Evolutionary conservation across 192 early-diverging fungal species (phyloP).

Genomic region (Linderina pennispora): DNA sequence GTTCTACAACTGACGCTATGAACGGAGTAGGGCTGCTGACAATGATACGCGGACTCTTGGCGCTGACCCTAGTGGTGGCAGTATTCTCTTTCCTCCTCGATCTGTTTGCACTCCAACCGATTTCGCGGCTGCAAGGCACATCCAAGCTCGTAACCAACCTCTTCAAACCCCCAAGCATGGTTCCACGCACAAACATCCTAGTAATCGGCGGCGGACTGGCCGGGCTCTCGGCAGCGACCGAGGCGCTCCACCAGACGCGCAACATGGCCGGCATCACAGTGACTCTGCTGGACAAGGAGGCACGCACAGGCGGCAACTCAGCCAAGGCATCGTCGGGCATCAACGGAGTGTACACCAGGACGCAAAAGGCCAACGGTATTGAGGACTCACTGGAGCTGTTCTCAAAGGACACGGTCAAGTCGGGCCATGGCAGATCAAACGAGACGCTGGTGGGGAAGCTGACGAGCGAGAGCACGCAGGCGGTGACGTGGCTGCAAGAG

Average conservation of each 20-base stretch:
- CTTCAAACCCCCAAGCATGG: not conserved
- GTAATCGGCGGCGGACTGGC: conserved; percentile 35
- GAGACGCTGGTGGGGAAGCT: conserved; percentile 79
- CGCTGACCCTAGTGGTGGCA: not conserved
- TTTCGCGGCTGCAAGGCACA: not conserved
- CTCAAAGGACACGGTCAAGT: conserved; percentile 79
- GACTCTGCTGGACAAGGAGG: conserved; percentile 31
- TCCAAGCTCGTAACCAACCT: not conserved
- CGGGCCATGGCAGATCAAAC: conserved; percentile 76
- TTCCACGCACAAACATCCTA: conserved; percentile 13
- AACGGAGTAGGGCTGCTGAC: not conserved
- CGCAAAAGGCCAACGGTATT: conserved; percentile 63
- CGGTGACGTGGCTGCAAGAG: conserved; percentile 91
- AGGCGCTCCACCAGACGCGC: conserved; percentile 27
- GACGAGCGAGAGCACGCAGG: conserved; percentile 75
- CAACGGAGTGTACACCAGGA: conserved; percentile 87
- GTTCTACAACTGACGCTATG: too few relatives aligned
- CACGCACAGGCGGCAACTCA: conserved; percentile 71
- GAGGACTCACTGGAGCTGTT: conserved; percentile 82
- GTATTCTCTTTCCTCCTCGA: not conserved
- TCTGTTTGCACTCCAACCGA: not conserved
- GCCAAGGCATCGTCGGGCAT: conserved; percentile 98
- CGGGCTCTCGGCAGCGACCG: conserved; percentile 29
- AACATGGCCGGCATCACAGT: conserved; percentile 7
- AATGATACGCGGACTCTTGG: not conserved